Evolutionary conservation across 1,284 basidiomycete genomes (phyloP).

Genomic region (Puccinia horiana): DNA sequence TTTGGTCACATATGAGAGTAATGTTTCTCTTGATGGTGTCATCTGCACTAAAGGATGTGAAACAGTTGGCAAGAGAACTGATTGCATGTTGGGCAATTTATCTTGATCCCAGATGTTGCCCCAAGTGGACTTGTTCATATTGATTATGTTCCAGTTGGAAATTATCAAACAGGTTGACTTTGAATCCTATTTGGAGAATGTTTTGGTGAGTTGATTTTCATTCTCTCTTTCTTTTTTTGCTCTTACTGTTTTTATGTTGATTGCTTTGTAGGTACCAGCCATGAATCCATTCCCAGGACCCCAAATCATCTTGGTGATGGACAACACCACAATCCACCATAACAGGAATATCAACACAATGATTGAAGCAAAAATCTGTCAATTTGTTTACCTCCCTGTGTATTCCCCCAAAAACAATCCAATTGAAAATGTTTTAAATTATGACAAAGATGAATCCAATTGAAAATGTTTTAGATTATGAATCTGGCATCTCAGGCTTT

Average conservation of each 20-base stretch:
- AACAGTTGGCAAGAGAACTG: not conserved
- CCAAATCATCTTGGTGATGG: not conserved
- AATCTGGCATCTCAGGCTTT: no score
- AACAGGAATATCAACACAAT: not conserved
- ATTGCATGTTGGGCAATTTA: not conserved
- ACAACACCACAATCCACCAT: not conserved
- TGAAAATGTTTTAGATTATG: no score
- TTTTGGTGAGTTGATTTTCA: not conserved
- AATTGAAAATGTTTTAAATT: no score
- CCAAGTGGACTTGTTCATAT: not conserved
- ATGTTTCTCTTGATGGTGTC: not conserved
- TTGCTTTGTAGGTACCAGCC: no score
- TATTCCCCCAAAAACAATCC: slow-evolving; percentile 20
- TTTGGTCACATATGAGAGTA: slow-evolving; percentile 22
- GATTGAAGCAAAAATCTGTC: slow-evolving; percentile 7
- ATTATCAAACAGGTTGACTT: not conserved
- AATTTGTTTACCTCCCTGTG: not conserved
- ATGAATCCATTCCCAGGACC: slow-evolving; percentile 6
- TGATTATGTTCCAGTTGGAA: not conserved
- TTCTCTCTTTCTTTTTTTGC: no score
- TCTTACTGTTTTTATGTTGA: no score
- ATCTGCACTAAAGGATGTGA: no score
- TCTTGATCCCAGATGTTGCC: not conserved
- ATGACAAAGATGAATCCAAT: slow-evolving; percentile 19
- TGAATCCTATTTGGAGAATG: slow-evolving; percentile 14